Conservation (phyloP, 345 rosid genomes). For the Fremontodendron californicum region DNA sequence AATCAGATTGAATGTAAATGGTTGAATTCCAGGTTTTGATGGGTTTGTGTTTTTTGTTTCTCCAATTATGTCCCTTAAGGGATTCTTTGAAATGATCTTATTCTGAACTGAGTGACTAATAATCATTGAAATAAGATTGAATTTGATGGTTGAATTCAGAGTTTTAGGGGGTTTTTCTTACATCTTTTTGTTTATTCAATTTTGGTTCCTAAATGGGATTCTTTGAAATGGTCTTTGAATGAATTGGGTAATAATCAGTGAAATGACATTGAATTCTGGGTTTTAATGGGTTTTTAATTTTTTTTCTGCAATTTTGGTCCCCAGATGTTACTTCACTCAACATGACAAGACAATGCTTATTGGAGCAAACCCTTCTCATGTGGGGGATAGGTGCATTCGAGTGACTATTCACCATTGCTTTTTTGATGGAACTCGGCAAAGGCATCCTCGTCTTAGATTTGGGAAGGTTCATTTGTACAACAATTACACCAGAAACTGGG, state of each 20-base stretch:
- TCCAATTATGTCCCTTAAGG: background rate
- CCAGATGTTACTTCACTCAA: conserved; percentile 67
- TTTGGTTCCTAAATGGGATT: background rate
- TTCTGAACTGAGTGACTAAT: background rate
- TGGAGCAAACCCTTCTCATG: conserved; percentile 75
- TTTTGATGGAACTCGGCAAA: conserved; percentile 81
- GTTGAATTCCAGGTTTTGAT: background rate
- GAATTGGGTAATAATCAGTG: background rate
- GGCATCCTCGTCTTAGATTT: conserved; percentile 87
- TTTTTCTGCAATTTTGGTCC: conserved; percentile 3
- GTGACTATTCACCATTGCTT: conserved; percentile 95
- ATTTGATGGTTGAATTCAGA: background rate
- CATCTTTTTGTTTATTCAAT: background rate
- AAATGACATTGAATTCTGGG: background rate
- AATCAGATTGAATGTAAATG: background rate
- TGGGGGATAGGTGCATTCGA: conserved; percentile 71
- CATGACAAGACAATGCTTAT: conserved; percentile 89
- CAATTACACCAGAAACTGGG: conserved; percentile 90
- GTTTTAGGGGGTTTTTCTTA: background rate
- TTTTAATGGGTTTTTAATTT: conserved; percentile 12
- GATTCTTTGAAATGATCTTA: background rate
- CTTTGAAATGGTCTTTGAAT: background rate
- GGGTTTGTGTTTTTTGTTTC: background rate
- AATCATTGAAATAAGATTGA: background rate
- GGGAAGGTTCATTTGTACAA: conserved; percentile 90